These are phyloP conservation scores for Drechslerella dactyloides DNA, from an alignment of 2,329 filamentous ascomycete species.

Conservation along the genomic window DNA sequence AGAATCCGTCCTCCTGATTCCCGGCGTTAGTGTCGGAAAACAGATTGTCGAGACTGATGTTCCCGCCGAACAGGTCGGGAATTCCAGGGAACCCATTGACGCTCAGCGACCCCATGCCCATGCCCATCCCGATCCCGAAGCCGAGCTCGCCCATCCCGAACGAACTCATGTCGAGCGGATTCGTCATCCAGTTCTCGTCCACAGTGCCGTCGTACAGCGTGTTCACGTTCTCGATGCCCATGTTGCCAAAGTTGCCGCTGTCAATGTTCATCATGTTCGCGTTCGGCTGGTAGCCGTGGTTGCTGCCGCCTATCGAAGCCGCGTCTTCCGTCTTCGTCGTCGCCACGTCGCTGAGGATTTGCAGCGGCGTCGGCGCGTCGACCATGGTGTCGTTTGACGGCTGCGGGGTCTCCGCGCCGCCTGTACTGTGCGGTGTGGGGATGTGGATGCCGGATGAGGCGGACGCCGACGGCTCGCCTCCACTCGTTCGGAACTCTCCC, in stretches of 20 bases:
- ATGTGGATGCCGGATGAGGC: slow-evolving; percentile 17
- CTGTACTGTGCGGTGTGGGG: slow-evolving; percentile 37
- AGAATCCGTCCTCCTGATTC: slow-evolving; percentile 17
- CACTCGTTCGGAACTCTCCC: neutral
- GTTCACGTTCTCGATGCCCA: slow-evolving; percentile 9
- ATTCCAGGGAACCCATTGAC: slow-evolving; percentile 32
- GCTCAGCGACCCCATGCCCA: slow-evolving; percentile 22
- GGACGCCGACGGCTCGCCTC: neutral
- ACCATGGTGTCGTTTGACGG: slow-evolving; percentile 19
- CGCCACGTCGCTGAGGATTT: slow-evolving; percentile 59
- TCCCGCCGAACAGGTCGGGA: slow-evolving; percentile 32
- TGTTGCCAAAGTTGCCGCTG: slow-evolving; percentile 22
- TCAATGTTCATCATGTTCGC: slow-evolving; percentile 47
- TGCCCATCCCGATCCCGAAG: slow-evolving; percentile 35
- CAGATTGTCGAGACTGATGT: slow-evolving; percentile 23
- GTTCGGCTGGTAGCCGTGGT: no score
- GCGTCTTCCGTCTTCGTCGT: slow-evolving; percentile 56
- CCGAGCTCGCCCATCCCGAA: slow-evolving; percentile 47
- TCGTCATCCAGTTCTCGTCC: slow-evolving; percentile 33
- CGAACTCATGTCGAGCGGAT: slow-evolving; percentile 42
- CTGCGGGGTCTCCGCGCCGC: slow-evolving; percentile 33
- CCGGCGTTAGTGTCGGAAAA: slow-evolving; percentile 23
- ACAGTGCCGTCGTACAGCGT: slow-evolving; percentile 22
- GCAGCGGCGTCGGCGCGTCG: slow-evolving; percentile 57
- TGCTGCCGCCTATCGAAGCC: slow-evolving; percentile 6